Conservation (phyloP, 176 grass and related monocot species). For the Typha latifolia region DNA sequence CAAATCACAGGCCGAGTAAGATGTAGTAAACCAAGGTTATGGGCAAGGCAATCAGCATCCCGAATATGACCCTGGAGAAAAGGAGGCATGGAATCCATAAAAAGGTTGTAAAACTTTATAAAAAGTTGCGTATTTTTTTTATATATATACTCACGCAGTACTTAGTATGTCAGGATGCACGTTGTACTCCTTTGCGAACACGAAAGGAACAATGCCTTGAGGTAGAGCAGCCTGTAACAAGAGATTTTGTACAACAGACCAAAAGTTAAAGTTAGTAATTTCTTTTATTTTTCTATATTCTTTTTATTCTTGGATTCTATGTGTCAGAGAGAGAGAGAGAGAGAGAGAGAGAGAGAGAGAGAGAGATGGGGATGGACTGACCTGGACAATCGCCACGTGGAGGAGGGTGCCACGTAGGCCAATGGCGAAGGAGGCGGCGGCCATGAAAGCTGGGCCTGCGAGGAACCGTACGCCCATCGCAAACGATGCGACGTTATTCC, state of each 20-base stretch:
- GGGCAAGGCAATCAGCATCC: slow-evolving; percentile 89
- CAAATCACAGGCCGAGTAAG: slow-evolving; percentile 55
- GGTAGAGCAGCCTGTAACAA: slow-evolving; percentile 61
- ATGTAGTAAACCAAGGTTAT: slow-evolving; percentile 95
- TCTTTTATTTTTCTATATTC: too few relatives aligned
- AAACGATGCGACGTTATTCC: slow-evolving; percentile 70
- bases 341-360: too few relatives aligned
- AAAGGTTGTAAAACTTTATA: neutral
- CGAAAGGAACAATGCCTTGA: slow-evolving; percentile 96
- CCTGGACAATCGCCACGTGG: slow-evolving; percentile 95
- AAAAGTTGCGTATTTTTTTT: slow-evolving; percentile 6
- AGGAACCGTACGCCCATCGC: slow-evolving; percentile 93
- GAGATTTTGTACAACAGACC: too few relatives aligned
- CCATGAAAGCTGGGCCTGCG: slow-evolving; percentile 80
- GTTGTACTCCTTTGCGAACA: slow-evolving; percentile 99
- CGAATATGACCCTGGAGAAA: slow-evolving; percentile 73
- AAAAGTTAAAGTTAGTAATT: too few relatives aligned
- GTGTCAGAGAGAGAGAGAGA: neutral
- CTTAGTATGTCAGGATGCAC: slow-evolving; percentile 96
- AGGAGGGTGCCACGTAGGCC: slow-evolving; percentile 87
- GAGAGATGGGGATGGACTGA: slow-evolving; percentile 7
- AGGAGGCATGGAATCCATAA: neutral
- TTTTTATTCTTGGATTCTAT: neutral
- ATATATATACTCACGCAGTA: slow-evolving; percentile 68
- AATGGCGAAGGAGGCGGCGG: slow-evolving; percentile 76